Evolutionary conservation across 306 rosid species (phyloP).

Genomic region (Malus asiatica): DNA sequence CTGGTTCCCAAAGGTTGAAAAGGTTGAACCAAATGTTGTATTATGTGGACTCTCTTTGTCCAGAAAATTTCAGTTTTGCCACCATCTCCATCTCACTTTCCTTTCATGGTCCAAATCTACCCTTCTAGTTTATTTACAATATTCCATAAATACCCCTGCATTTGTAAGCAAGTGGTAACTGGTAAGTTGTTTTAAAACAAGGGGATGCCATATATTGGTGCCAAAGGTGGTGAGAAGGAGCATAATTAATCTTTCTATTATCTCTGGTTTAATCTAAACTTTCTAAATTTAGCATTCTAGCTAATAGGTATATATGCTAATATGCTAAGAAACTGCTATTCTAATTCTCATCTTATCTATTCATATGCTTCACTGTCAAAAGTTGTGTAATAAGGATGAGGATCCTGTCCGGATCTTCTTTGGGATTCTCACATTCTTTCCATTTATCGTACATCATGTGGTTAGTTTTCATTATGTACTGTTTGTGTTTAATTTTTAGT

Average conservation of each 20-base stretch:
- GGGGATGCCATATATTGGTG: conserved; percentile 5
- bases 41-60: conserved; percentile 16
- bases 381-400: background rate
- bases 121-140: background rate
- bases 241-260: background rate
- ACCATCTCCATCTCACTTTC: conserved; percentile 10
- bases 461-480: no score
- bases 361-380: no score
- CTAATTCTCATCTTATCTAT: background rate
- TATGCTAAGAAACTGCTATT: background rate
- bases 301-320: background rate
- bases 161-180: background rate
- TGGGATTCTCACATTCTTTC: no score
- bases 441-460: no score
- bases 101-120: conserved; percentile 9
- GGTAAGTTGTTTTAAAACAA: background rate
- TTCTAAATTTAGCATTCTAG: background rate
- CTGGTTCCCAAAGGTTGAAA: background rate
- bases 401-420: no score
- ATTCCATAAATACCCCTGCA: conserved; percentile 15
- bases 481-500: no score
- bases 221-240: background rate
- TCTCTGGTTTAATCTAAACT: background rate
- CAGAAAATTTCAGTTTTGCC: conserved; percentile 23
- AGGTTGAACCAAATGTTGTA: background rate